phyloP scores from a whole-genome alignment of 1,139 yeast species.

The Saccharomyces hybrid region DNA sequence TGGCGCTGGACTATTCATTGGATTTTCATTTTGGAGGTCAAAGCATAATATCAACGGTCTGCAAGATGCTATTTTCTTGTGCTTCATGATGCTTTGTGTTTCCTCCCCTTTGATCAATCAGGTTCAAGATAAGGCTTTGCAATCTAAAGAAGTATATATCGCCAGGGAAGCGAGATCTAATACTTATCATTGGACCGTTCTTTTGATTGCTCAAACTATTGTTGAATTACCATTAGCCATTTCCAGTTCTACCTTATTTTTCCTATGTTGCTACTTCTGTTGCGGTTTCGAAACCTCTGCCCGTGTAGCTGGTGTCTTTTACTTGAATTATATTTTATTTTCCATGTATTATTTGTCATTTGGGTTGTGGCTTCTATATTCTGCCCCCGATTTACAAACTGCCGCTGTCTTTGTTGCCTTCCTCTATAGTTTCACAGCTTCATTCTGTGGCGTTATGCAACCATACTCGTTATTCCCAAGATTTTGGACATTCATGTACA shows the following conservation, averaged over 20 bases:
- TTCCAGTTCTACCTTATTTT: slow-evolving; percentile 43
- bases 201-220: slow-evolving; percentile 44
- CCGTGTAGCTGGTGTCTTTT: slow-evolving; percentile 46
- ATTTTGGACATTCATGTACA: slow-evolving; percentile 63
- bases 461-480: slow-evolving; percentile 47
- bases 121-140: slow-evolving; percentile 48
- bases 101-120: slow-evolving; percentile 51
- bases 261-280: slow-evolving; percentile 49
- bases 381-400: slow-evolving; percentile 52
- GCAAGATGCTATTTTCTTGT: slow-evolving; percentile 46
- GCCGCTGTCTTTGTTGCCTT: slow-evolving; percentile 50
- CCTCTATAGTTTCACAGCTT: slow-evolving; percentile 44
- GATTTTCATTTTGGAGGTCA: slow-evolving; percentile 51
- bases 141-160: slow-evolving; percentile 47
- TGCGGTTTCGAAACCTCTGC: slow-evolving; percentile 41
- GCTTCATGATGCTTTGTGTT: slow-evolving; percentile 44
- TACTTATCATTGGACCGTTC: slow-evolving; percentile 55
- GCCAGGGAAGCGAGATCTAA: slow-evolving; percentile 54
- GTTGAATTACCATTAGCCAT: slow-evolving; percentile 47
- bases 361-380: slow-evolving; percentile 45
- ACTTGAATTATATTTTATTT: slow-evolving; percentile 41
- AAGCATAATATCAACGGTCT: slow-evolving; percentile 43
- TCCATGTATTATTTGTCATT: slow-evolving; percentile 47
- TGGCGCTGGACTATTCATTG: slow-evolving; percentile 46
- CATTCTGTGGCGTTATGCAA: slow-evolving; percentile 55